Percentiles rank a stretch among this genome's conserved stretches.
phyloP scores from a whole-genome alignment of 108 stramenopile species.

The Skeletonema costatum region DNA sequence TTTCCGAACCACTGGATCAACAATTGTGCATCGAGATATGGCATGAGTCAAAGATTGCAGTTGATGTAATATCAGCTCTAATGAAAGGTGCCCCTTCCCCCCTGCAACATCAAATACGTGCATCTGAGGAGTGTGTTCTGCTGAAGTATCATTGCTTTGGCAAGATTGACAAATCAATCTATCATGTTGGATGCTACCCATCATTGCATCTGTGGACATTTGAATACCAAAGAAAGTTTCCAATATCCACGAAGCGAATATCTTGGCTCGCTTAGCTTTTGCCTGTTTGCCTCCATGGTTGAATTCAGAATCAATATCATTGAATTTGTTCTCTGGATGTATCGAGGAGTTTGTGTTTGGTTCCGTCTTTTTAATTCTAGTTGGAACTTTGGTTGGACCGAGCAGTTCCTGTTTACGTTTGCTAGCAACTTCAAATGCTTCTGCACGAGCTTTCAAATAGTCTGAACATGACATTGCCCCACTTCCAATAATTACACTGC shows the following conservation, averaged over 20 bases:
- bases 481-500: constrained; percentile 22
- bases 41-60: neutral
- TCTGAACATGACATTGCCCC: constrained; percentile 62
- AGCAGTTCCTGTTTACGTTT: constrained; percentile 14
- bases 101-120: constrained; percentile 69
- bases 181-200: neutral
- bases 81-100: constrained; percentile 70
- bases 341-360: neutral
- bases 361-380: neutral
- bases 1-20: constrained; percentile 72
- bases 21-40: constrained; percentile 48
- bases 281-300: constrained; percentile 58
- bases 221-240: constrained; percentile 27
- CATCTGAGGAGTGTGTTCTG: constrained; percentile 11
- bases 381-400: constrained; percentile 23
- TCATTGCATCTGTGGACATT: neutral
- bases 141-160: constrained; percentile 2
- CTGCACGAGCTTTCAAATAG: constrained; percentile 57
- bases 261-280: constrained; percentile 55
- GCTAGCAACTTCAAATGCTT: constrained; percentile 11
- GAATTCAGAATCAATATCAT: neutral
- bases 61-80: constrained; percentile 58
- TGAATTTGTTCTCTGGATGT: neutral
- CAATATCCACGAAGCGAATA: constrained; percentile 72
- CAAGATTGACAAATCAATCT: constrained; percentile 9